Evolutionary conservation across 495 filamentous ascomycete genomes (phyloP).

Genomic region (Clavariopsis aquatica): DNA sequence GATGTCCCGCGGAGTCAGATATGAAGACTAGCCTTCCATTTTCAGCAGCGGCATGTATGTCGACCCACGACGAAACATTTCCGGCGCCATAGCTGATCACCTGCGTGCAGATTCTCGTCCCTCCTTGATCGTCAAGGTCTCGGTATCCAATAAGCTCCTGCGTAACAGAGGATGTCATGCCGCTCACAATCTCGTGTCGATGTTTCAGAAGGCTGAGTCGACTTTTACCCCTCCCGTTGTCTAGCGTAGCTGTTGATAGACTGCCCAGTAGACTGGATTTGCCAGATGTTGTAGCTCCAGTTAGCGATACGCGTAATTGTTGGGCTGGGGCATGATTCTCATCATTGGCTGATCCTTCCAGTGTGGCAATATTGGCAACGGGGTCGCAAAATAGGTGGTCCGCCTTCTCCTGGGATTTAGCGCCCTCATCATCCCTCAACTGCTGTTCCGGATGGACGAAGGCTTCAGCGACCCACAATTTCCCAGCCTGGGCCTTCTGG

Average conservation of each 20-base stretch:
- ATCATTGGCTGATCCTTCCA: neutral
- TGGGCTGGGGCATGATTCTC: slow-evolving; percentile 49
- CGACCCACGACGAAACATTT: slow-evolving; percentile 90
- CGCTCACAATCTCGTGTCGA: slow-evolving; percentile 88
- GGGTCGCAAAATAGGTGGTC: neutral
- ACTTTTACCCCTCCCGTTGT: slow-evolving; percentile 90
- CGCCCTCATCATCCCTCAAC: neutral
- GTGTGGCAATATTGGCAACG: neutral
- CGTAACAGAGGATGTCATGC: slow-evolving; percentile 88
- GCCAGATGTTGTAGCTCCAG: slow-evolving; percentile 87
- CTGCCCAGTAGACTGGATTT: slow-evolving; percentile 91
- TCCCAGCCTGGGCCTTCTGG: slow-evolving; percentile 48
- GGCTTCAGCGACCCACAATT: slow-evolving; percentile 88
- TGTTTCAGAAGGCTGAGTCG: slow-evolving; percentile 86
- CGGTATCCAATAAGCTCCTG: slow-evolving; percentile 90
- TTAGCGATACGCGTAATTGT: slow-evolving; percentile 87
- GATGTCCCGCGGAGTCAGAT: slow-evolving; percentile 87
- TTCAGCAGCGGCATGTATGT: slow-evolving; percentile 78
- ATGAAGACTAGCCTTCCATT: slow-evolving; percentile 76
- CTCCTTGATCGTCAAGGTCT: slow-evolving; percentile 31
- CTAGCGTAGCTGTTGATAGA: slow-evolving; percentile 79
- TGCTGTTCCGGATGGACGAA: slow-evolving; percentile 59
- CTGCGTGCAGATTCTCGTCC: slow-evolving; percentile 44
- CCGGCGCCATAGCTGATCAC: slow-evolving; percentile 85
- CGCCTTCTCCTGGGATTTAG: slow-evolving; percentile 8